Evolutionary conservation across 176 grass and related monocot species (phyloP).

Genomic region (Eleusine coracana): DNA sequence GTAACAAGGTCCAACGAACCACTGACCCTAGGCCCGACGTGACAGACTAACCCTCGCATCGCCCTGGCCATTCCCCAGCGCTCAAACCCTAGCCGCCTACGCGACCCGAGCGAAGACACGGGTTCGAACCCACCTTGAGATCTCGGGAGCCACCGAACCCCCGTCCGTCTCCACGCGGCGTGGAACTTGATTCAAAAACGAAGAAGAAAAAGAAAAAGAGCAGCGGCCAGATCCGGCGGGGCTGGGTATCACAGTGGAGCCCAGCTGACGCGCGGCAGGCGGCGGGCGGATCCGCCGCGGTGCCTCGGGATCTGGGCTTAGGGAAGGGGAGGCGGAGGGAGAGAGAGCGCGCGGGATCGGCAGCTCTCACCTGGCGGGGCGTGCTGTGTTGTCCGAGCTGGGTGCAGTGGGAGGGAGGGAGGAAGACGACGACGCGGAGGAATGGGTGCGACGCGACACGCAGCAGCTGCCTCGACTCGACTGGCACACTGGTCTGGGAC

Average conservation of each 20-base stretch:
- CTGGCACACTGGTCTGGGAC: not conserved
- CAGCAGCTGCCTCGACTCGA: conserved; percentile 16
- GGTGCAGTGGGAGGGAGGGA: not conserved
- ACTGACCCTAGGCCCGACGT: not conserved
- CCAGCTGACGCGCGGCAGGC: not conserved
- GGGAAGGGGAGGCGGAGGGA: no score
- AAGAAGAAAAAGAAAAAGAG: not conserved
- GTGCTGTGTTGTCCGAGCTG: not conserved
- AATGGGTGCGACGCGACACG: conserved; percentile 6
- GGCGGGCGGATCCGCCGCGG: not conserved
- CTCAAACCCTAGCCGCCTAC: not conserved
- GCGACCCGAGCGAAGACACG: not conserved
- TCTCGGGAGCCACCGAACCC: not conserved
- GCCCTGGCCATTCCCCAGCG: not conserved
- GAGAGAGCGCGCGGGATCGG: not conserved
- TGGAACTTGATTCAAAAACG: not conserved
- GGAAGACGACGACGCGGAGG: not conserved
- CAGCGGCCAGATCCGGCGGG: not conserved
- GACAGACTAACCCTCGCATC: not conserved
- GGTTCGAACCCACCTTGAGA: not conserved
- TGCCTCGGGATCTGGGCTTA: not conserved
- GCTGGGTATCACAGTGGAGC: not conserved
- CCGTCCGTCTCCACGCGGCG: not conserved
- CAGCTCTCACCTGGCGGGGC: not conserved
- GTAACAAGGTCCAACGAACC: not conserved